A percentile compares a stretch with the other conserved stretches of the same genome.
phyloP scores from a whole-genome alignment of 495 filamentous ascomycete species.

The Cercophora newfieldiana region DNA sequence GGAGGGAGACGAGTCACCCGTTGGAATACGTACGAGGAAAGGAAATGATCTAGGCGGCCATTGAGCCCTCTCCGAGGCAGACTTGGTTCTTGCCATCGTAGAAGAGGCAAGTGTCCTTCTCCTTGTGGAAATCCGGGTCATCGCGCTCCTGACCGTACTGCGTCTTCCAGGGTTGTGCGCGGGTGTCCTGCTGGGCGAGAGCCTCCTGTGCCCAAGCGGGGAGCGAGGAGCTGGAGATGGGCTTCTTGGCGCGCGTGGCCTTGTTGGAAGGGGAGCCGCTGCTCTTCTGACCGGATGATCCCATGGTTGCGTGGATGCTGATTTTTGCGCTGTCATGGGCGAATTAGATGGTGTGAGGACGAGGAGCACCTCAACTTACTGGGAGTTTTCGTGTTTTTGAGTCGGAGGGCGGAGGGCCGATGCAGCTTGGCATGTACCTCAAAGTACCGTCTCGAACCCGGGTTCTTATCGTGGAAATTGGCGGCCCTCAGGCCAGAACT shows the following conservation, averaged over 20 bases:
- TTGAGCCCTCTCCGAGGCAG: constrained; percentile 15
- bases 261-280: neutral
- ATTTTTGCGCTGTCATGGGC: neutral
- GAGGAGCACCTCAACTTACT: no score
- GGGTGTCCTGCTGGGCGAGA: constrained; percentile 1
- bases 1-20: neutral
- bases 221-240: neutral
- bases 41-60: constrained; percentile 12
- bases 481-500: no score
- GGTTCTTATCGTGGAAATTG: no score
- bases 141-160: neutral
- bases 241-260: neutral
- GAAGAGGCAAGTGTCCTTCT: constrained; percentile 4
- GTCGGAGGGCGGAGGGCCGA: no score
- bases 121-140: constrained; percentile 16
- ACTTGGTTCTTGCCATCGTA: constrained; percentile 10
- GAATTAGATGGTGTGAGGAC: neutral
- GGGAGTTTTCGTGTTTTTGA: no score
- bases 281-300: neutral
- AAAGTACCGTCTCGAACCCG: no score
- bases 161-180: constrained; percentile 18
- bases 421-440: no score
- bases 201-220: constrained; percentile 12
- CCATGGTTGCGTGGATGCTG: neutral
- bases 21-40: neutral